Conservation (phyloP, 179 eudicot species). For the Vitellaria paradoxa region DNA sequence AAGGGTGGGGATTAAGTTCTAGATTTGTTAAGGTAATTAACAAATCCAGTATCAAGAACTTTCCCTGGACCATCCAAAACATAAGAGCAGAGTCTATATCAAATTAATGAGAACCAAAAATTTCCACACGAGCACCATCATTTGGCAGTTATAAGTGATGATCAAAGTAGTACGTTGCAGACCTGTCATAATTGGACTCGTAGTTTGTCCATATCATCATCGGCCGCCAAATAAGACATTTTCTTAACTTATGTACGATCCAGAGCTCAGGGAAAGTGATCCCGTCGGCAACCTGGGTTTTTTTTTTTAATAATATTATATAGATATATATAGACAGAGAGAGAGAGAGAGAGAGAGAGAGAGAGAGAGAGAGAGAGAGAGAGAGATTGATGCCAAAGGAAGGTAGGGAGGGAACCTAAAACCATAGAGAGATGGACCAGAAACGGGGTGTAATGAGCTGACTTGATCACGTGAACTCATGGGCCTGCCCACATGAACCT, state of each 20-base stretch:
- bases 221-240: background rate
- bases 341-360: no score
- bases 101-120: conserved; percentile 1
- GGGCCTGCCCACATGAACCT: background rate
- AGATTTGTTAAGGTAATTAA: no score
- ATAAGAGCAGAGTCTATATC: background rate
- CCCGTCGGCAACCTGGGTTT: background rate
- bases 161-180: background rate
- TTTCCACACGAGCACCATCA: conserved; percentile 4
- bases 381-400: background rate
- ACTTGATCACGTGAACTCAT: background rate
- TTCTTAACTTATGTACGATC: no score
- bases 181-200: conserved; percentile 5
- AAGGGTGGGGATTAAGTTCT: background rate
- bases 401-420: conserved; percentile 1
- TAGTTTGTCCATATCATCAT: background rate
- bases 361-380: background rate
- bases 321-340: background rate
- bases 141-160: background rate
- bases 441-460: background rate
- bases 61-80: background rate
- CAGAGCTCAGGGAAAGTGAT: background rate
- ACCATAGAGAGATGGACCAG: conserved; percentile 6
- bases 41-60: no score
- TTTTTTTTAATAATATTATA: background rate